phyloP scores from a whole-genome alignment of 495 filamentous ascomycete species.

The Wilcoxina mikolae region DNA sequence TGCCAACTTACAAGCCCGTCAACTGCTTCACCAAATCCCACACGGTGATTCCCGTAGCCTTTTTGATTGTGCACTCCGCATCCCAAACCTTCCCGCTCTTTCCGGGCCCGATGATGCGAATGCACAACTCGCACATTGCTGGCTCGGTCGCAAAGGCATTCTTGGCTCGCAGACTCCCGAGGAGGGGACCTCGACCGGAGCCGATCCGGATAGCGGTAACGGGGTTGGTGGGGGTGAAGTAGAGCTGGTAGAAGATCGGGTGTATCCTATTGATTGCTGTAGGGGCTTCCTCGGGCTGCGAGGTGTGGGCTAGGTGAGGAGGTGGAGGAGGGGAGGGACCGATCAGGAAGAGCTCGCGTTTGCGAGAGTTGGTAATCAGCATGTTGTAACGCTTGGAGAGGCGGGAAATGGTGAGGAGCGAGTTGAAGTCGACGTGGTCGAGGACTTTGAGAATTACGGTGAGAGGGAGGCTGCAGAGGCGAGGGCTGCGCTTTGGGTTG shows the following conservation, averaged over 20 bases:
- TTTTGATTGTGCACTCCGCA: background rate
- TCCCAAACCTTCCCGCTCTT: background rate
- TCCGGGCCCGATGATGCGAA: background rate
- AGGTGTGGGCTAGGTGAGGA: background rate
- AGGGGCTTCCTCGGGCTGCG: background rate
- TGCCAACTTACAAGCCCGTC: background rate
- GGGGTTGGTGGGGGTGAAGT: background rate
- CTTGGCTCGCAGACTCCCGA: background rate
- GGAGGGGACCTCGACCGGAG: background rate
- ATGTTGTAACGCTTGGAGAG: background rate
- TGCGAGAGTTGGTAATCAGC: background rate
- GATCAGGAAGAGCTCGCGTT: background rate
- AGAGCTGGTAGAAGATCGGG: background rate
- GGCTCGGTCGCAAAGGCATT: background rate
- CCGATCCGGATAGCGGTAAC: background rate
- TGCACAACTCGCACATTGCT: background rate
- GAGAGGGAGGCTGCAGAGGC: background rate
- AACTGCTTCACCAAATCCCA: background rate
- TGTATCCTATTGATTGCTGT: background rate
- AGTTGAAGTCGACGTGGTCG: background rate
- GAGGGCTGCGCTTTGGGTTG: background rate
- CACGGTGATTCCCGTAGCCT: background rate
- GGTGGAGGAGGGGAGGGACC: background rate
- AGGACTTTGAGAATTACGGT: background rate
- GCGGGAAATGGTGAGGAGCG: background rate